Percentiles rank a stretch among this genome's conserved stretches.
These are phyloP conservation scores for Mycena leptocephala DNA, from an alignment of 768 basidiomycete genomes.

Conservation along the genomic window DNA sequence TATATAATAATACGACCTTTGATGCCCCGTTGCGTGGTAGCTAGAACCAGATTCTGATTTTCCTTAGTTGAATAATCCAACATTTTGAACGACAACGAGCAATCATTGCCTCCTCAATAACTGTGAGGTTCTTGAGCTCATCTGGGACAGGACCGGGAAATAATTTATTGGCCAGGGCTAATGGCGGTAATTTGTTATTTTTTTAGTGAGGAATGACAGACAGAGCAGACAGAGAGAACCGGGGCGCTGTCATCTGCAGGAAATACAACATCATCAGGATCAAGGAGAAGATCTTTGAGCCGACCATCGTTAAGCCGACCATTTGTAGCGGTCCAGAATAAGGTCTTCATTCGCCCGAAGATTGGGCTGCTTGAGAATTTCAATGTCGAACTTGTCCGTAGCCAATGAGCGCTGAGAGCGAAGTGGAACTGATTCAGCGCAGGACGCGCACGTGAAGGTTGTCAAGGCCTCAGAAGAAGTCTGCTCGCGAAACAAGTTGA, in stretches of 20 bases:
- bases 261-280: conserved; percentile 11
- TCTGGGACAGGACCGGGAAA: no score
- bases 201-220: conserved; percentile 12
- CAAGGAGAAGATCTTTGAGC: conserved; percentile 1
- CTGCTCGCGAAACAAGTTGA: conserved; percentile 1
- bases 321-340: not conserved
- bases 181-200: conserved; percentile 2
- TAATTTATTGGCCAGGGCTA: no score
- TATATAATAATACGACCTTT: conserved; percentile 18
- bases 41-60: conserved; percentile 35
- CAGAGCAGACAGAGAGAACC: not conserved
- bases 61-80: conserved; percentile 11
- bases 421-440: not conserved
- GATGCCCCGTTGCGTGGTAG: not conserved
- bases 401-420: not conserved
- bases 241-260: not conserved
- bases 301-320: conserved; percentile 6
- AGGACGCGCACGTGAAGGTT: conserved; percentile 15
- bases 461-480: conserved; percentile 10
- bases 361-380: not conserved
- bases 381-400: not conserved
- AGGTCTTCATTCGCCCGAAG: not conserved
- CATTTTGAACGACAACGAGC: no score
- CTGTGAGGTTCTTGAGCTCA: no score
- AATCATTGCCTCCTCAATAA: no score